Evolutionary conservation across 2,329 filamentous ascomycete species (phyloP), one percentile per base, ranked within the genome.

Genomic region (Calonectria pseudoreteaudii): DNA sequence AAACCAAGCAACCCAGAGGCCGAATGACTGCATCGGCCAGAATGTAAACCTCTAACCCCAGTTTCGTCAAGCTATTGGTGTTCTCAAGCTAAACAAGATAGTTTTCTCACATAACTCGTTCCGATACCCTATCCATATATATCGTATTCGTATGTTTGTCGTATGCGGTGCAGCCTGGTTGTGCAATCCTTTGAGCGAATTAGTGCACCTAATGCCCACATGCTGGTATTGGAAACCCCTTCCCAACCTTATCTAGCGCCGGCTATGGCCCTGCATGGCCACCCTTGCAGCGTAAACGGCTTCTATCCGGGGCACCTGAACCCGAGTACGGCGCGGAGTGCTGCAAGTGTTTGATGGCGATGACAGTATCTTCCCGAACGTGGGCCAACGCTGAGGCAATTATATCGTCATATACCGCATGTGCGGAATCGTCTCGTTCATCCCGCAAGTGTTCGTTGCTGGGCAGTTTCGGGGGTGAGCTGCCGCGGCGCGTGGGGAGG

Each of bases 141-240:
- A n/a, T 38, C 65, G 65, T 62, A 49, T 69, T 62, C 53, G 67
- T 69, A 69, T 47, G 44, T 23, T 47, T 66, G 64, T 36, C 11
- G 41, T 28, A 50, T 69, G 14, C 28, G 41, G 30, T 38, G 30
- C 18, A 60, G 28, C n/a, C 5, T 10, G 10, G 13, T 41, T n/a
- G 65, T 10, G 20, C 28, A 23, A 9, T 49, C 26, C 41, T 18
- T 49, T 49, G 26, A 49, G 60, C 41, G 60, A 65, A 65, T 65
- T 65, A 47, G 60, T 65, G 60, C 28, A 30, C 30, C 9, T 20
- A 5, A 26, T 26, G 20, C 60, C 26, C 20, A 23, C 44, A 8
- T 23, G n/a, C 23, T n/a, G 11, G 8, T 2, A 4, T 47, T n/a
- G 11, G 8, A 11, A 4, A 47, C 44, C 23, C 23, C 18, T 47